Evolutionary conservation across 345 rosid species (phyloP), one percentile per base, ranked within the genome.

Genomic region (Reutealis trisperma): DNA sequence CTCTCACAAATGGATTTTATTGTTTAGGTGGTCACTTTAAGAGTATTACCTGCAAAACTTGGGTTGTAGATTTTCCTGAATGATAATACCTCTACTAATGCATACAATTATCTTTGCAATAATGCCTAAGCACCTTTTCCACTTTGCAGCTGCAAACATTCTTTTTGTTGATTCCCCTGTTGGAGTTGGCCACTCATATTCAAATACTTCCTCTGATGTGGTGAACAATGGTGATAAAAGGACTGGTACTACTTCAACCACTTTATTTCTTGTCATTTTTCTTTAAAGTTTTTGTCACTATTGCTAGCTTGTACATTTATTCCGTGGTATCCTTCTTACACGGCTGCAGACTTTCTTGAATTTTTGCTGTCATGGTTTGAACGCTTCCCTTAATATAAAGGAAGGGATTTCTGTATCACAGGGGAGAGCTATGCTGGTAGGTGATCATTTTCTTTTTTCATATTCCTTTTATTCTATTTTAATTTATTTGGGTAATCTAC

Each of bases 341-440:
- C n/a, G n/a, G 99, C 94, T 71, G 74, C 79, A 76, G 99, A 95
- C 79, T 89, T 97, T 0, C 85, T 95, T 30, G 70, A 47, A 2
- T 95, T 95, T 90, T 82, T 95, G 75, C 77, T 95, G 42, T 88
- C 85, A 68, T 93, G 99, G 99, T 85, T 93, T 74, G 94, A 95
- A 81, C 92, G 97, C 65, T 95, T 89, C 77, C 98, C 98, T 42
- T 92, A 93, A 78, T 95, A 87, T 77, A 89, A 90, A 74, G 96
- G 88, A 80, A 88, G 94, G 75, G 97, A 95, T n/a, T 93, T 95
- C 74, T 95, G 90, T 74, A 87, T 95, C 59, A 78, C 85, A 2
- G 98, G 98, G 68, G 98, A 95, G 85, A 95, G 99, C 84, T 95
- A 95, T 84, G 99, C 83, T 74, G 98, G 99, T 95, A 83, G 44